phyloP scores from a whole-genome alignment of 1,284 basidiomycete genomes.

The Violaceomyces palustris region DNA sequence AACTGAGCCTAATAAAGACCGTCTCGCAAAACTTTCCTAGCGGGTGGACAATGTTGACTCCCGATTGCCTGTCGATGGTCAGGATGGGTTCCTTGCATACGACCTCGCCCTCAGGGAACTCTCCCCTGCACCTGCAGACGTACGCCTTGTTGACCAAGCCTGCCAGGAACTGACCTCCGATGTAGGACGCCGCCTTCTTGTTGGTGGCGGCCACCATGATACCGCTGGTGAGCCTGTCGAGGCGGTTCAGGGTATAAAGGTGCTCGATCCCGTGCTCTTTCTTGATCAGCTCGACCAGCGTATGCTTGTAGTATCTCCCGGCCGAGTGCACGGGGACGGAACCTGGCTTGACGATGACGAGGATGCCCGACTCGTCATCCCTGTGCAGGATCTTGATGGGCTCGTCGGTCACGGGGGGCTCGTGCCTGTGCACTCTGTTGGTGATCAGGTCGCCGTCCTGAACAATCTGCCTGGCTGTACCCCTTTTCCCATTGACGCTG shows the following conservation, averaged over 20 bases:
- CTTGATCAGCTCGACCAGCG: constrained; percentile 76
- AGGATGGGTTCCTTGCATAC: constrained; percentile 80
- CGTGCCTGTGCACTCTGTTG: constrained; percentile 90
- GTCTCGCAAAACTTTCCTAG: constrained; percentile 66
- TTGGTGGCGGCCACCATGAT: constrained; percentile 89
- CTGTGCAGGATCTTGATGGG: constrained; percentile 75
- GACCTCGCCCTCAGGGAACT: constrained; percentile 64
- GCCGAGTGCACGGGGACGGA: constrained; percentile 51
- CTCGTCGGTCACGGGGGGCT: constrained; percentile 85
- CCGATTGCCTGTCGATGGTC: constrained; percentile 91
- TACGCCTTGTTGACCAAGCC: constrained; percentile 64
- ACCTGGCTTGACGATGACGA: constrained; percentile 66
- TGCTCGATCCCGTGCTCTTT: constrained; percentile 76
- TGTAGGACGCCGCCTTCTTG: constrained; percentile 64
- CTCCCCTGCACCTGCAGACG: constrained; percentile 29
- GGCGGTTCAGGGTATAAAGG: constrained; percentile 82
- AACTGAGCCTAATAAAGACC: constrained; percentile 77
- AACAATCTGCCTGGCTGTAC: constrained; percentile 73
- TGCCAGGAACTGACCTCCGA: constrained; percentile 58
- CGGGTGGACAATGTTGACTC: constrained; percentile 72
- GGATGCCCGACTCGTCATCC: constrained; percentile 72
- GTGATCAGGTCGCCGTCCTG: constrained; percentile 80
- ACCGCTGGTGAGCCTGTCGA: constrained; percentile 91
- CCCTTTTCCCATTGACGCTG: constrained; percentile 80
- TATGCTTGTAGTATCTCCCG: constrained; percentile 42